Conservation (phyloP, 805 yeast genomes). For the Lipomyces japonicus region DNA sequence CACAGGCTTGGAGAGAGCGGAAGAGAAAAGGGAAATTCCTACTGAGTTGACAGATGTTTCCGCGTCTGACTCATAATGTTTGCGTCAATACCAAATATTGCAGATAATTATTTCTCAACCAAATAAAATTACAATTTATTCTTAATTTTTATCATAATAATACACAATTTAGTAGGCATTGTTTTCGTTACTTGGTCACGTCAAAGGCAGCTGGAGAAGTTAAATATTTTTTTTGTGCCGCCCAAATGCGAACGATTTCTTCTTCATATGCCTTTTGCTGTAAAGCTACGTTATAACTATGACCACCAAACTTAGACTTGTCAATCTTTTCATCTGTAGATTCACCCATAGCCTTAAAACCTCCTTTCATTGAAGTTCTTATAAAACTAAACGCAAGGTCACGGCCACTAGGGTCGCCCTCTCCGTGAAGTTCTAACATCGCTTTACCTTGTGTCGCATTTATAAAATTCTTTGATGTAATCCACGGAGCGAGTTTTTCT, state of each 20-base stretch:
- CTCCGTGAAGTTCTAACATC: constrained; percentile 90
- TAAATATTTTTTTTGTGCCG: constrained; percentile 51
- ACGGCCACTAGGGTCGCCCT: constrained; percentile 90
- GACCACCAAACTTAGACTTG: constrained; percentile 52
- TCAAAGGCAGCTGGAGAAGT: background rate
- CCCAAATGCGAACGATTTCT: constrained; percentile 87
- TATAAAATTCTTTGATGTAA: constrained; percentile 81
- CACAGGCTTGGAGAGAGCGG: constrained; percentile 11
- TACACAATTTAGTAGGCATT: constrained; percentile 1
- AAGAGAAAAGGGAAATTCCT: constrained; percentile 5
- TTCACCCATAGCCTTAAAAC: constrained; percentile 53
- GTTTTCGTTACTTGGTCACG: background rate
- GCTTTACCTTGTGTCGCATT: constrained; percentile 95
- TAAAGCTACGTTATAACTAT: constrained; percentile 71
- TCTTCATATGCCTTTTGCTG: constrained; percentile 92
- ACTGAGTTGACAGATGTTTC: background rate
- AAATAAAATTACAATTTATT: background rate
- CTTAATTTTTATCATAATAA: background rate
- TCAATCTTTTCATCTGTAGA: constrained; percentile 41
- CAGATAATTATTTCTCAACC: background rate
- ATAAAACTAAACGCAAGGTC: constrained; percentile 86
- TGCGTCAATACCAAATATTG: background rate
- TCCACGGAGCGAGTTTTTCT: constrained; percentile 92
- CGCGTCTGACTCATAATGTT: background rate
- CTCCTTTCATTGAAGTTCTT: constrained; percentile 92